These are phyloP conservation scores for Ramaria sp. DNA, from an alignment of 768 basidiomycete species.

Conservation along the genomic window DNA sequence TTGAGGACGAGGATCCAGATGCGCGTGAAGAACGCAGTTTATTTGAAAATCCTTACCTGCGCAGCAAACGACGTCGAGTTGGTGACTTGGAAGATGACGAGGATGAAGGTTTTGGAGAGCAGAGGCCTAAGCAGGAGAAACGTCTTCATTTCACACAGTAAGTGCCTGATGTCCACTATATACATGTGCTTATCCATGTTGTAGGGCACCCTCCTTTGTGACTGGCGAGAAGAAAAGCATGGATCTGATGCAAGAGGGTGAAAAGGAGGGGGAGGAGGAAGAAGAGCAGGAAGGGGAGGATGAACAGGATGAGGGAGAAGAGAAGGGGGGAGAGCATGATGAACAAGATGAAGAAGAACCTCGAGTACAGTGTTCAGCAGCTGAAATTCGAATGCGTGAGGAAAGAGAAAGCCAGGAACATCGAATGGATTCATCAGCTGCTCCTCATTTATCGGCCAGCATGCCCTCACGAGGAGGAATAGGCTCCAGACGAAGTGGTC, in stretches of 20 bases:
- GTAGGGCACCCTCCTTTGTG: slow-evolving; percentile 50
- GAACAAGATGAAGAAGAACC: slow-evolving; percentile 25
- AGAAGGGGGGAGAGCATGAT: slow-evolving; percentile 20
- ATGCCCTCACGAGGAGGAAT: slow-evolving; percentile 6
- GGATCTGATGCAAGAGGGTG: slow-evolving; percentile 49
- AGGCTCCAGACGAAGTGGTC: slow-evolving; percentile 15
- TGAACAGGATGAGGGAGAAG: slow-evolving; percentile 45
- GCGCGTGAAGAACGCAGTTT: slow-evolving; percentile 62
- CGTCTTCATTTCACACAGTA: slow-evolving; percentile 58
- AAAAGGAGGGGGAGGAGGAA: slow-evolving; percentile 51
- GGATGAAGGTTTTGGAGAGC: slow-evolving; percentile 25
- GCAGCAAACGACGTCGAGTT: slow-evolving; percentile 49
- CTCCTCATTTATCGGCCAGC: not conserved
- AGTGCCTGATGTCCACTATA: not conserved
- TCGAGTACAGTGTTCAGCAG: slow-evolving; percentile 14
- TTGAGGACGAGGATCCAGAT: slow-evolving; percentile 41
- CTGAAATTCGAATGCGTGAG: slow-evolving; percentile 15
- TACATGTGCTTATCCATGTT: slow-evolving; percentile 11
- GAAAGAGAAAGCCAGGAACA: slow-evolving; percentile 7
- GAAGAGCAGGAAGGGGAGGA: slow-evolving; percentile 37
- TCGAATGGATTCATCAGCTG: slow-evolving; percentile 10
- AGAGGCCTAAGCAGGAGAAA: slow-evolving; percentile 23
- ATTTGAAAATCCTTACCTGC: slow-evolving; percentile 66
- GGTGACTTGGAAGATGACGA: slow-evolving; percentile 58
- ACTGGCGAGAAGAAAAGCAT: slow-evolving; percentile 45